phyloP scores from a whole-genome alignment of 768 basidiomycete species.

The Russula compacta region DNA sequence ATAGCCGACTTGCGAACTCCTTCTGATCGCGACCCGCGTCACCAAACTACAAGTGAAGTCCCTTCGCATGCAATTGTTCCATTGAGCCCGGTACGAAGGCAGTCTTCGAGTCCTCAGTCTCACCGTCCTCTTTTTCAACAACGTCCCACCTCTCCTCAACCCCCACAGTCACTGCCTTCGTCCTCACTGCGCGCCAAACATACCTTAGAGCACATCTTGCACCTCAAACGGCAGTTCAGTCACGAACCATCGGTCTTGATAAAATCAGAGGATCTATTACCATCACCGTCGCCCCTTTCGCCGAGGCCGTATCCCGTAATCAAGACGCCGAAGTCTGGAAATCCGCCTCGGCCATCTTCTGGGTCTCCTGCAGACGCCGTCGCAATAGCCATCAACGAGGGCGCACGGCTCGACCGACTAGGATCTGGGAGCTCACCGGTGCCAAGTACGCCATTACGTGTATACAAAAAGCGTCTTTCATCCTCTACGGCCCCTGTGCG shows the following conservation, averaged over 20 bases:
- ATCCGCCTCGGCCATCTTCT: neutral
- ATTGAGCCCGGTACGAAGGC: neutral
- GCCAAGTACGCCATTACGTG: conserved; percentile 3
- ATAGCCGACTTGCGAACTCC: neutral
- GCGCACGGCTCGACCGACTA: neutral
- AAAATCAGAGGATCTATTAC: neutral
- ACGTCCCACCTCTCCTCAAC: neutral
- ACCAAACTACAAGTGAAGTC: neutral
- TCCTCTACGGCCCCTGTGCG: neutral
- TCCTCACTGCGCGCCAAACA: conserved; percentile 4
- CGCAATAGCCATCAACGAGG: conserved; percentile 9
- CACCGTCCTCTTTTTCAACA: neutral
- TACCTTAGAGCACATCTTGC: conserved; percentile 1
- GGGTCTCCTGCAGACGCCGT: conserved; percentile 10
- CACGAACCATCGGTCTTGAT: neutral
- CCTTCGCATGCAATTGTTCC: neutral
- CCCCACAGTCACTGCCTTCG: neutral
- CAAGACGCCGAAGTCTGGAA: neutral
- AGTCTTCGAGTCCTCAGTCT: neutral
- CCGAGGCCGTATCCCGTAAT: neutral
- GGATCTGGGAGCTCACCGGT: neutral
- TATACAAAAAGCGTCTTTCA: neutral
- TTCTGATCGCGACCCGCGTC: neutral
- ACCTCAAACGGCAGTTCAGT: neutral
- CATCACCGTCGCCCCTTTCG: neutral